These are phyloP conservation scores for Artemisia argyi DNA, from an alignment of 129 eudicot species.

Conservation along the genomic window DNA sequence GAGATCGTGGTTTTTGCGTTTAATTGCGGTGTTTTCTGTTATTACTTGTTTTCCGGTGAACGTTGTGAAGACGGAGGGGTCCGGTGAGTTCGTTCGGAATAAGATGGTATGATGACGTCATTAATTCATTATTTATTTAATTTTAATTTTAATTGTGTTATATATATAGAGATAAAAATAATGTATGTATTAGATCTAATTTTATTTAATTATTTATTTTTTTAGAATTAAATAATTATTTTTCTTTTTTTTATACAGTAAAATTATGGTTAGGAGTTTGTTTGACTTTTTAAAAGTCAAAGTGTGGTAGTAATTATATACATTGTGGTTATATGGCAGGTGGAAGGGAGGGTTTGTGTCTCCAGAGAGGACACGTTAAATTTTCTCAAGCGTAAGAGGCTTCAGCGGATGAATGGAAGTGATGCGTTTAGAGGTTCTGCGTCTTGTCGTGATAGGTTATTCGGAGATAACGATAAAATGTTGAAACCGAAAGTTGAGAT, in stretches of 20 bases:
- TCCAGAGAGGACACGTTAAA: constrained; percentile 79
- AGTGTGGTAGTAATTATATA: too few species aligned
- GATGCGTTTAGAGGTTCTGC: constrained; percentile 64
- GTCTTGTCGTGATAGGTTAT: constrained; percentile 62
- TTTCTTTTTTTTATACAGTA: constrained; percentile 2
- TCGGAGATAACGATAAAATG: constrained; percentile 30
- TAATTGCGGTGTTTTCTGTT: constrained; percentile 6
- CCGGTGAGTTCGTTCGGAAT: constrained; percentile 46
- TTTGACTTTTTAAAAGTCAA: too few species aligned
- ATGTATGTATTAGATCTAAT: not conserved
- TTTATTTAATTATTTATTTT: too few species aligned
- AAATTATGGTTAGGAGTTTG: constrained; percentile 7
- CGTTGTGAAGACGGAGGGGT: constrained; percentile 67
- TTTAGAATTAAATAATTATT: not conserved
- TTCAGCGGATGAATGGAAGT: constrained; percentile 61
- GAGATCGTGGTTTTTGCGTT: constrained; percentile 59
- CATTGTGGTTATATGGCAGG: constrained; percentile 45
- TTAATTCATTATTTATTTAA: constrained; percentile 1
- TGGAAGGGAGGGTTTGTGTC: constrained; percentile 88
- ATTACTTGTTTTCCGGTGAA: constrained; percentile 10
- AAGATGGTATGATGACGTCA: constrained; percentile 59
- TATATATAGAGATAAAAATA: not conserved
- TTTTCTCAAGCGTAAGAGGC: constrained; percentile 79
- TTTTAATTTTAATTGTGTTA: not conserved
- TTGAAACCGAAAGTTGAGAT: constrained; percentile 58